A percentile compares a stretch with the other conserved stretches of the same genome.
Evolutionary conservation across 2,329 filamentous ascomycete species (phyloP).

Genomic region (Nannizzia gypsea): DNA sequence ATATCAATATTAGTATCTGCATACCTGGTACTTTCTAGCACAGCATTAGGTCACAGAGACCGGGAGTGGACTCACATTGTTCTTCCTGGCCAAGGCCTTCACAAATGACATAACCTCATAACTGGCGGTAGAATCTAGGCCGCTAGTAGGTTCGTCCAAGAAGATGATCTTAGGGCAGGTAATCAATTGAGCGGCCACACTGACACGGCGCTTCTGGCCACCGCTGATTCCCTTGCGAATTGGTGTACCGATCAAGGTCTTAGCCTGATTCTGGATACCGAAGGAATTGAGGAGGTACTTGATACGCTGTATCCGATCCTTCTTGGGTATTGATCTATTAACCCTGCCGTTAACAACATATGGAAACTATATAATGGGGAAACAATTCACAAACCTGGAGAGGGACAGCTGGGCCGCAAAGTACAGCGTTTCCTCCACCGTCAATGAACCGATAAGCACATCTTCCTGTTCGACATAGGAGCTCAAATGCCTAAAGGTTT

Average conservation of each 20-base stretch:
- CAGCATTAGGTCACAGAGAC: not conserved
- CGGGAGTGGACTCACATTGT: slow-evolving; percentile 42
- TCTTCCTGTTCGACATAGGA: slow-evolving; percentile 84
- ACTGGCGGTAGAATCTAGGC: slow-evolving; percentile 65
- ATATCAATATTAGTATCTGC: not conserved
- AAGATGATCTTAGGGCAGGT: slow-evolving; percentile 72
- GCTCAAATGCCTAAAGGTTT: slow-evolving; percentile 52
- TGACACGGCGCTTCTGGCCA: slow-evolving; percentile 70
- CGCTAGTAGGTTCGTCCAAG: slow-evolving; percentile 73
- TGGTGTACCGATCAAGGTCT: slow-evolving; percentile 67
- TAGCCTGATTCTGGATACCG: slow-evolving; percentile 56
- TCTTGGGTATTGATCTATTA: slow-evolving; percentile 39
- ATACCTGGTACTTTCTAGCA: too few relatives aligned
- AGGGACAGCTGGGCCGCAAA: slow-evolving; percentile 62
- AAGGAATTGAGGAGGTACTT: slow-evolving; percentile 58
- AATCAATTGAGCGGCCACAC: slow-evolving; percentile 69
- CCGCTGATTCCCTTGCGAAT: slow-evolving; percentile 74
- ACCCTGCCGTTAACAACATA: not conserved
- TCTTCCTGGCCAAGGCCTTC: slow-evolving; percentile 50
- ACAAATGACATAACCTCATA: slow-evolving; percentile 67
- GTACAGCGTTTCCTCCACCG: slow-evolving; percentile 64
- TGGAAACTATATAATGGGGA: not conserved
- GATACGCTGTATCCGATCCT: slow-evolving; percentile 52
- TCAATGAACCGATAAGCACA: slow-evolving; percentile 67
- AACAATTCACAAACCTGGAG: slow-evolving; percentile 33